Evolutionary conservation across 164 flowering plant species (phyloP).

Genomic region (Sedum album): DNA sequence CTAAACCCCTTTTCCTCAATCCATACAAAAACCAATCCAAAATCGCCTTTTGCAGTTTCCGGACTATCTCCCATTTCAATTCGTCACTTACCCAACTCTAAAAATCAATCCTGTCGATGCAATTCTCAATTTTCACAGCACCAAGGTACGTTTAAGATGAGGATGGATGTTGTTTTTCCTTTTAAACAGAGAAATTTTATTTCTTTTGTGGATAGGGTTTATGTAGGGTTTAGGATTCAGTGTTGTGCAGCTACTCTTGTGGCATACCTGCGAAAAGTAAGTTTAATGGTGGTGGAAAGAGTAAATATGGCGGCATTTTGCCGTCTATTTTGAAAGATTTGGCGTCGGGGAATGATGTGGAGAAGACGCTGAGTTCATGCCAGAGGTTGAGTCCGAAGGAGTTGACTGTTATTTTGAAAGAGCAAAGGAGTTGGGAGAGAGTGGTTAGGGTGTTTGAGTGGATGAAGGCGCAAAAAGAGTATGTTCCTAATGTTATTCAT

Average conservation of each 20-base stretch:
- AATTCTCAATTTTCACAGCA: neutral
- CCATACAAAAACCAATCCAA: neutral
- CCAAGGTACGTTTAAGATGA: neutral
- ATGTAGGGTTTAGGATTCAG: constrained; percentile 28
- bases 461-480: constrained; percentile 63
- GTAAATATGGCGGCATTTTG: constrained; percentile 54
- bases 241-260: constrained; percentile 25
- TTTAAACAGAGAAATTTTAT: neutral
- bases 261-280: constrained; percentile 17
- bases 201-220: constrained; percentile 14
- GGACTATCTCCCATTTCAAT: neutral
- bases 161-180: constrained; percentile 1
- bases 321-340: constrained; percentile 48
- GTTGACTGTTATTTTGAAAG: constrained; percentile 78
- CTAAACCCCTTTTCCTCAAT: neutral
- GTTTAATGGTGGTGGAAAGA: constrained; percentile 23
- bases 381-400: constrained; percentile 64
- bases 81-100: neutral
- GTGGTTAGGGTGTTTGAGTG: constrained; percentile 57
- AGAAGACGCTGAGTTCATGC: constrained; percentile 31
- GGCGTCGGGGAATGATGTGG: constrained; percentile 35
- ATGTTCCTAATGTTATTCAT: constrained; percentile 77
- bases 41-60: neutral
- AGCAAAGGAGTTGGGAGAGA: constrained; percentile 57
- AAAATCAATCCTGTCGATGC: neutral